Conservation (phyloP, 257 asterid species). For the Nicotiana sylvestris region DNA sequence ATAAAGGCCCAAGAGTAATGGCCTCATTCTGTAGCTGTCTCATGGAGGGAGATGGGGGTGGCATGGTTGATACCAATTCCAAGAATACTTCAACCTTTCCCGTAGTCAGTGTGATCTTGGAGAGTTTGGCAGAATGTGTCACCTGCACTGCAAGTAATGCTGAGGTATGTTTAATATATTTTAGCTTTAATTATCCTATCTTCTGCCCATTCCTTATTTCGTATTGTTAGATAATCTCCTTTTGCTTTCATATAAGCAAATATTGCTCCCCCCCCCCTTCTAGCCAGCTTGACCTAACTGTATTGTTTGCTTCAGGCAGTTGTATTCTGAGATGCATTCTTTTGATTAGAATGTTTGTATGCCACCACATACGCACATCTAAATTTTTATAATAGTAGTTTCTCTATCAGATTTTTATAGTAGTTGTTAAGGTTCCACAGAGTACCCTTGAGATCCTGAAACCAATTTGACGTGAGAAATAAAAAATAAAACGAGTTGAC, state of each 20-base stretch:
- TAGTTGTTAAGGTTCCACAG: background rate
- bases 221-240: background rate
- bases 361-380: background rate
- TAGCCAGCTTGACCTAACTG: background rate
- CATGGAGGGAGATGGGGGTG: conserved; percentile 35
- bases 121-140: conserved; percentile 72
- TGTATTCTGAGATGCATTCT: too few relatives aligned
- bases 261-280: background rate
- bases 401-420: background rate
- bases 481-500: background rate
- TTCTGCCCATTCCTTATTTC: background rate
- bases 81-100: conserved; percentile 32
- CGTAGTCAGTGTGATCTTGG: conserved; percentile 44
- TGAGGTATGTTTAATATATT: conserved; percentile 42
- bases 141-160: conserved; percentile 57
- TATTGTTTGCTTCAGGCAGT: background rate
- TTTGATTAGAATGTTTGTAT: too few relatives aligned
- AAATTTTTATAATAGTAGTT: background rate
- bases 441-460: background rate
- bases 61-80: conserved; percentile 25
- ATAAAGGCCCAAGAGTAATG: conserved; percentile 70
- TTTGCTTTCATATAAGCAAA: background rate
- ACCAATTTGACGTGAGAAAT: background rate
- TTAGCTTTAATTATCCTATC: background rate
- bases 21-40: conserved; percentile 48